Conservation (phyloP, 805 yeast genomes). For the Wickerhamiella brachini region DNA sequence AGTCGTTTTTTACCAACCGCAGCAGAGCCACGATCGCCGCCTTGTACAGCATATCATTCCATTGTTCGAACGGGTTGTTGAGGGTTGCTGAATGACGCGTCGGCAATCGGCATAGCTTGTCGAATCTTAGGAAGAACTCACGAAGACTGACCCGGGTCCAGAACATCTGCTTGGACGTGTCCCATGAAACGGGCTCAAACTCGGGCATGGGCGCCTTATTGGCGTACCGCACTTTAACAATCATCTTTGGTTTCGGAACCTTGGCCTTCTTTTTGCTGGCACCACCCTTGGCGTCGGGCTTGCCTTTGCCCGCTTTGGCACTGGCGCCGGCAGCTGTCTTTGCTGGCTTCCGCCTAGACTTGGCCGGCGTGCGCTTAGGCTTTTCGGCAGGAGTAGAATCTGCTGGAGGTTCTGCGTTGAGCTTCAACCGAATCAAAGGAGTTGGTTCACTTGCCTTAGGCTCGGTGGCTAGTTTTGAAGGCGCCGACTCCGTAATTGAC, state of each 20-base stretch:
- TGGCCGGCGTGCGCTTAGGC: constrained; percentile 2
- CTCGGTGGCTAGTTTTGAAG: not conserved
- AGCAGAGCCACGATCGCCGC: constrained; percentile 22
- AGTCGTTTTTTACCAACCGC: constrained; percentile 22
- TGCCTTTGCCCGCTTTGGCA: not conserved
- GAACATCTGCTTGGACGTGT: constrained; percentile 17
- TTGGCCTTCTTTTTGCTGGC: constrained; percentile 2
- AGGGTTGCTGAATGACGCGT: constrained; percentile 21
- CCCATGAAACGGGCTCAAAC: constrained; percentile 17
- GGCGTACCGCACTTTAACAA: constrained; percentile 11
- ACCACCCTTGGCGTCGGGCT: not conserved
- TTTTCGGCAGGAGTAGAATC: not conserved
- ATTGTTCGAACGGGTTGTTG: constrained; percentile 25
- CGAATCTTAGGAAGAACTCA: constrained; percentile 27
- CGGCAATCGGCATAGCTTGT: constrained; percentile 25
- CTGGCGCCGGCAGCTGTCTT: not conserved
- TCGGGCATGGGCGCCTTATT: constrained; percentile 15
- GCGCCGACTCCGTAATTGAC: not conserved
- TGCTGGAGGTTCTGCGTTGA: not conserved
- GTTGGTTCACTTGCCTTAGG: not conserved
- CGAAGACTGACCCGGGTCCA: constrained; percentile 25
- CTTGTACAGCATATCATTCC: constrained; percentile 26
- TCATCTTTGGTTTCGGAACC: constrained; percentile 4
- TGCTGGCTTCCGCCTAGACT: constrained; percentile 2
- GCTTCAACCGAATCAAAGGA: not conserved